These are phyloP conservation scores for Aspergillus bridgeri DNA, from an alignment of 495 filamentous ascomycete genomes.

Conservation along the genomic window DNA sequence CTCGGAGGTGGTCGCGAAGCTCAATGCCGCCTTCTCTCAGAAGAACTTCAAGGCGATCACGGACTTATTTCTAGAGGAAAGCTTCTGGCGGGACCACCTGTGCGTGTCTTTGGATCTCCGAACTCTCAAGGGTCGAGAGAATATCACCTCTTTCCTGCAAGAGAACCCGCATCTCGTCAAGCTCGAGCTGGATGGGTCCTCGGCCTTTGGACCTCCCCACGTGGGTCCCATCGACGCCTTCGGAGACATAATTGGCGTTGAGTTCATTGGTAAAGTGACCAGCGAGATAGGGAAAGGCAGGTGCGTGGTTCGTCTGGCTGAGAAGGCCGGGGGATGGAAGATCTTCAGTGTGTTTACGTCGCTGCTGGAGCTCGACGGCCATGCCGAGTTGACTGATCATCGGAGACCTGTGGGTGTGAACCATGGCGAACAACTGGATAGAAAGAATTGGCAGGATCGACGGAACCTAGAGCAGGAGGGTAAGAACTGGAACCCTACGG, in stretches of 20 bases:
- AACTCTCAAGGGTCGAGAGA: conserved; percentile 53
- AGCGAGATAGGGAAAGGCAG: conserved; percentile 50
- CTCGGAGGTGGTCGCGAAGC: conserved; percentile 32
- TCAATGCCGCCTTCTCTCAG: conserved; percentile 46
- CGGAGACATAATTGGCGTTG: conserved; percentile 50
- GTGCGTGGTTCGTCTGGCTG: conserved; percentile 54
- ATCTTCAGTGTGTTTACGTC: conserved; percentile 62
- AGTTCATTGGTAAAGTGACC: conserved; percentile 46
- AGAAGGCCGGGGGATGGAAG: conserved; percentile 53
- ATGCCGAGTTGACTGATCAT: conserved; percentile 41
- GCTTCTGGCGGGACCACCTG: conserved; percentile 45
- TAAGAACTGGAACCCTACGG: conserved; percentile 52
- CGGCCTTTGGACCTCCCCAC: conserved; percentile 43
- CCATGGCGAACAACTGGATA: conserved; percentile 48
- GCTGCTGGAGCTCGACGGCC: conserved; percentile 44
- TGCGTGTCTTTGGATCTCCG: conserved; percentile 41
- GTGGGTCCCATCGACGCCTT: conserved; percentile 45
- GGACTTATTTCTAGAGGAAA: conserved; percentile 44
- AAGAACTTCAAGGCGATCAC: conserved; percentile 31
- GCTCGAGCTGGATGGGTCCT: conserved; percentile 49
- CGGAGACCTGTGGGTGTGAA: conserved; percentile 46
- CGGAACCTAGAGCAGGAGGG: conserved; percentile 54
- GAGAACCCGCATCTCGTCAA: conserved; percentile 36
- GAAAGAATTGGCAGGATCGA: conserved; percentile 65
- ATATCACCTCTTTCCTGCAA: conserved; percentile 48